Evolutionary conservation across 129 eudicot genomes (phyloP).

Genomic region (Artemisia argyi): DNA sequence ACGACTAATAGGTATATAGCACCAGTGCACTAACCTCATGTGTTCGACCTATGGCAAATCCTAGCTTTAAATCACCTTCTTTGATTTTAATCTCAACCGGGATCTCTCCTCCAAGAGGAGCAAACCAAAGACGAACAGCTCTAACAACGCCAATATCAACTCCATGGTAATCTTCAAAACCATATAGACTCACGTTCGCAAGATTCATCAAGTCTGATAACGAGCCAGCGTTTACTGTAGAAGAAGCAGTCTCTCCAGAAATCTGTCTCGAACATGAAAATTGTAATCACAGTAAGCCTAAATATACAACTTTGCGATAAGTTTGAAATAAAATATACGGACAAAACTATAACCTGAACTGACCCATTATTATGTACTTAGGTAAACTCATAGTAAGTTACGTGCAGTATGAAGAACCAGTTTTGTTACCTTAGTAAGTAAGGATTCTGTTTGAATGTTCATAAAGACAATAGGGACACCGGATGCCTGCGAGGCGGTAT

Average conservation of each 20-base stretch:
- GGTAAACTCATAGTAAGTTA: neutral
- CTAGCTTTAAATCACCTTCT: constrained; percentile 75
- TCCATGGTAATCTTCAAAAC: constrained; percentile 97
- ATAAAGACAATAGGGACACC: constrained; percentile 83
- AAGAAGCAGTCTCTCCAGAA: constrained; percentile 88
- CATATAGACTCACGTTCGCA: constrained; percentile 80
- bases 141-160: constrained; percentile 94
- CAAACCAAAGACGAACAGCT: constrained; percentile 90
- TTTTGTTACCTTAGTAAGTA: constrained; percentile 83
- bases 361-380: too few relatives aligned
- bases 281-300: neutral
- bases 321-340: neutral
- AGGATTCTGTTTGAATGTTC: constrained; percentile 91
- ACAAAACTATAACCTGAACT: neutral
- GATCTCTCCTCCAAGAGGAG: constrained; percentile 82
- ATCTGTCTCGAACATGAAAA: constrained; percentile 45
- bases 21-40: constrained; percentile 58
- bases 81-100: constrained; percentile 61
- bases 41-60: constrained; percentile 86
- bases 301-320: neutral
- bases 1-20: too few relatives aligned
- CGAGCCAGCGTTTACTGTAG: constrained; percentile 68
- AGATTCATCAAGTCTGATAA: constrained; percentile 68
- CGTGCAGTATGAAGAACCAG: neutral
- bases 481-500: constrained; percentile 73